A percentile compares a stretch with the other conserved stretches of the same genome.
phyloP scores from a whole-genome alignment of 192 early-diverging fungal genomes.

The Paraglomus brasilianum region DNA sequence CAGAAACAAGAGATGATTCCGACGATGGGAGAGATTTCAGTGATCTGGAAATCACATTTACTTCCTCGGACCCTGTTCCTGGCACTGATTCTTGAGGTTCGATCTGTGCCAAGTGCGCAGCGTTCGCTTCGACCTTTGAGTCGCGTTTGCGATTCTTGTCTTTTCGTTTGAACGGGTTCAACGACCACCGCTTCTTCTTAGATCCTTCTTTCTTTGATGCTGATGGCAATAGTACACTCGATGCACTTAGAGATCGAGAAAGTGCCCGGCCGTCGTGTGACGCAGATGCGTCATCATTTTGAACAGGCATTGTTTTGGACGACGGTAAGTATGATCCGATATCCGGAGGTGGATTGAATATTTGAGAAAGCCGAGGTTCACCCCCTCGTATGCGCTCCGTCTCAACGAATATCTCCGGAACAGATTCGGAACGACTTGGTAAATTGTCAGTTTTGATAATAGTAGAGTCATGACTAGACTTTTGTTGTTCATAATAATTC shows the following conservation, averaged over 20 bases:
- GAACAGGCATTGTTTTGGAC: neutral
- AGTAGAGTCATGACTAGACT: neutral
- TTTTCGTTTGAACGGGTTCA: constrained; percentile 17
- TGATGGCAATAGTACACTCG: neutral
- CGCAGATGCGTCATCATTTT: neutral
- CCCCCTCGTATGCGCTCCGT: neutral
- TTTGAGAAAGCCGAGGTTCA: neutral
- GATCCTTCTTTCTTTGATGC: constrained; percentile 15
- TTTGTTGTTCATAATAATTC: constrained; percentile 12
- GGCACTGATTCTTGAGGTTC: neutral
- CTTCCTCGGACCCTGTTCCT: neutral
- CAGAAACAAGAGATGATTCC: neutral
- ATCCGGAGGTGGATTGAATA: constrained; percentile 5
- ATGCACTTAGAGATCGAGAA: neutral
- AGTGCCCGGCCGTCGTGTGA: neutral
- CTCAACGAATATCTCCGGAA: neutral
- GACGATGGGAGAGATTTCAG: neutral
- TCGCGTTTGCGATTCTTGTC: constrained; percentile 12
- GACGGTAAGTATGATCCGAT: too few species aligned
- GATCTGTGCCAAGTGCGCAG: neutral
- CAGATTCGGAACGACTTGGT: too few species aligned
- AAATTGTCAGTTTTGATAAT: neutral
- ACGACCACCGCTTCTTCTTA: constrained; percentile 1
- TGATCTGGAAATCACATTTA: neutral
- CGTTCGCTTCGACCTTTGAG: neutral